Percentiles rank a stretch among this genome's conserved stretches.
These are phyloP conservation scores for Xylariaceae sp. DNA, from an alignment of 2,329 filamentous ascomycete genomes.

Conservation along the genomic window DNA sequence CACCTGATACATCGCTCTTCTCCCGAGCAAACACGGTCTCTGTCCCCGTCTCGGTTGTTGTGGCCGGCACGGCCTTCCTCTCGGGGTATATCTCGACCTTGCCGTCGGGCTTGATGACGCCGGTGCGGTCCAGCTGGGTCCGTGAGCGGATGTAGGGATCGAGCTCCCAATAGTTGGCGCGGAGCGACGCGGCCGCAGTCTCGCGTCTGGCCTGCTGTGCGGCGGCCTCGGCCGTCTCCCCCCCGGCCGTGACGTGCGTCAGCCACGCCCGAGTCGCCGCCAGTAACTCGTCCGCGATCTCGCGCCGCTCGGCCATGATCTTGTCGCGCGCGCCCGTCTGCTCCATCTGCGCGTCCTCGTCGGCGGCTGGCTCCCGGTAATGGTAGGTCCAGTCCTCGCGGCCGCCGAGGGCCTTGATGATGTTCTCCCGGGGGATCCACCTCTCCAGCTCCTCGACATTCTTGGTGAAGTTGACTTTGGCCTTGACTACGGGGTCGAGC, in stretches of 20 bases:
- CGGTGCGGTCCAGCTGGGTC: conserved; percentile 70
- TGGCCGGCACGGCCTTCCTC: not conserved
- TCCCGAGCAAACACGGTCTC: too few relatives aligned
- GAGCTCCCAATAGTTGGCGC: conserved; percentile 73
- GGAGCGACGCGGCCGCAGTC: conserved; percentile 52
- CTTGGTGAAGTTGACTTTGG: conserved; percentile 85
- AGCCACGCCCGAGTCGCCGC: conserved; percentile 67
- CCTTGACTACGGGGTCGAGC: conserved; percentile 88
- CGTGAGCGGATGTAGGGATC: conserved; percentile 81
- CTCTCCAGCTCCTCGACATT: conserved; percentile 65
- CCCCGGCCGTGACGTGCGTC: conserved; percentile 24
- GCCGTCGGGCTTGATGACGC: conserved; percentile 59
- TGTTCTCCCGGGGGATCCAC: conserved; percentile 61
- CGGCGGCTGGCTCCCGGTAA: conserved; percentile 64
- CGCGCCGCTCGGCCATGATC: conserved; percentile 52
- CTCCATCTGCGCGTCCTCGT: conserved; percentile 68
- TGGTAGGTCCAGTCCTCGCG: conserved; percentile 74
- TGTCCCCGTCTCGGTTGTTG: too few relatives aligned
- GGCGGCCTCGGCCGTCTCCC: conserved; percentile 33
- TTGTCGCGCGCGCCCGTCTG: conserved; percentile 50
- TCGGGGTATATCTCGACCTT: conserved; percentile 39
- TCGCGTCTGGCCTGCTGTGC: conserved; percentile 48
- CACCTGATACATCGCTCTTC: too few relatives aligned
- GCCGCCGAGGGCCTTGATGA: conserved; percentile 75
- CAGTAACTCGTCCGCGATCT: conserved; percentile 63